Percentiles rank a stretch among this genome's conserved stretches.
Evolutionary conservation across 176 grass and related monocot genomes (phyloP).

Genomic region (Carex littledalei): DNA sequence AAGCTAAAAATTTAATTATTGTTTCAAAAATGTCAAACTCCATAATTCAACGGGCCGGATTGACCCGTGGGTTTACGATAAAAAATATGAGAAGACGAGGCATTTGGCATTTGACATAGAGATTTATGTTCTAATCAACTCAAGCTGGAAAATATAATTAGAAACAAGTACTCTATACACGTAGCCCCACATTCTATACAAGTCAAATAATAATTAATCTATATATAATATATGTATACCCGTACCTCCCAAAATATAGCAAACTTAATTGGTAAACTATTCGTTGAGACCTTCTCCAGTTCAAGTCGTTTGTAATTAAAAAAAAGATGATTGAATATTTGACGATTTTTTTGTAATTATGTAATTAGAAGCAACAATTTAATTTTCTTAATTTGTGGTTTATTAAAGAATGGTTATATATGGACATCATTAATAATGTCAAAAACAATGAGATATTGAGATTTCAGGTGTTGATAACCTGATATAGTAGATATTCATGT

Average conservation of each 20-base stretch:
- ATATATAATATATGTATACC: background rate
- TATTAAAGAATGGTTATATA: no score
- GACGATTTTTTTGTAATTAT: no score
- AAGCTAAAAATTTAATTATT: background rate
- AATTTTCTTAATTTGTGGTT: no score
- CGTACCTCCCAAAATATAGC: background rate
- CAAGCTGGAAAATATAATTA: background rate
- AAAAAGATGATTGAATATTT: background rate
- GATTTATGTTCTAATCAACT: background rate
- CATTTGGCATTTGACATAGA: background rate
- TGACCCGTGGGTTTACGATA: background rate
- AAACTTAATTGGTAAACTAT: background rate
- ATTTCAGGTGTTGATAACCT: background rate
- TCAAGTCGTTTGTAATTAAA: background rate
- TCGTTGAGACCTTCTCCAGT: background rate
- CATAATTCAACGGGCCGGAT: background rate
- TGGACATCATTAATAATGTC: no score
- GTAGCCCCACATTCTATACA: background rate
- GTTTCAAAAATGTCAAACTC: background rate
- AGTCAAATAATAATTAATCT: background rate
- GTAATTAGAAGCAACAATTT: no score
- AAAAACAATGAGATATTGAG: background rate
- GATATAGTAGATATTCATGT: background rate
- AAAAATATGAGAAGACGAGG: background rate
- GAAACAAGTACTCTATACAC: background rate